A percentile compares a stretch with the other conserved stretches of the same genome.
These are phyloP conservation scores for Umbelopsis isabellina DNA, from an alignment of 192 early-diverging fungal genomes.

Conservation along the genomic window DNA sequence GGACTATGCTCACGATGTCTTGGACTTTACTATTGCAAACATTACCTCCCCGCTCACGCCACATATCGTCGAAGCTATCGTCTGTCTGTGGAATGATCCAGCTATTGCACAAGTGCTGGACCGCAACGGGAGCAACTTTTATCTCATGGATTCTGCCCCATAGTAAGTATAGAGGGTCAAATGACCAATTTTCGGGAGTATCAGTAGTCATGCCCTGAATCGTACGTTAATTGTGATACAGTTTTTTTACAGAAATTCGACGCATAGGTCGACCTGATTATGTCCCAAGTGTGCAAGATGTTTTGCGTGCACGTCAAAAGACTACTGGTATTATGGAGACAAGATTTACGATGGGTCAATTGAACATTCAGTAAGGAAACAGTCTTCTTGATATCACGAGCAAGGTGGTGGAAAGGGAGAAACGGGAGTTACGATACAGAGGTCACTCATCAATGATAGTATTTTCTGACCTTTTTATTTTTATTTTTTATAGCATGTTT, in stretches of 20 bases:
- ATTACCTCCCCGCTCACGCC: constrained; percentile 60
- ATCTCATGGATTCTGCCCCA: constrained; percentile 84
- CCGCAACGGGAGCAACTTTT: constrained; percentile 66
- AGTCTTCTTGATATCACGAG: constrained; percentile 21
- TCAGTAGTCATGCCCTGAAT: neutral
- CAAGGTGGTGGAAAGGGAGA: neutral
- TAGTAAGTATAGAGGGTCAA: constrained; percentile 62
- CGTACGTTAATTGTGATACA: constrained; percentile 51
- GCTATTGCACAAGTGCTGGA: constrained; percentile 59
- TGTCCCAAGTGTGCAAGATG: constrained; percentile 90
- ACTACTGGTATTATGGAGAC: constrained; percentile 98
- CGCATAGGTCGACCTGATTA: constrained; percentile 86
- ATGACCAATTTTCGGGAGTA: neutral
- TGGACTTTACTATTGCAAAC: constrained; percentile 55
- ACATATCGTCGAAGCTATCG: constrained; percentile 70
- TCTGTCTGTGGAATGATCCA: constrained; percentile 66
- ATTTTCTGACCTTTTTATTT: neutral
- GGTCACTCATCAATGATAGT: neutral
- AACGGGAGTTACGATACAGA: neutral
- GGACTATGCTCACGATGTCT: constrained; percentile 29
- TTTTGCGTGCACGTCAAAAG: constrained; percentile 91
- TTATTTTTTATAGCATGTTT: constrained; percentile 58
- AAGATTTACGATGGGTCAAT: constrained; percentile 83
- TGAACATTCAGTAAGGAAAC: constrained; percentile 83
- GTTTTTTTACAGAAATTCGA: constrained; percentile 91